phyloP scores from a whole-genome alignment of 1,139 yeast genomes.

The Candida albicans region DNA sequence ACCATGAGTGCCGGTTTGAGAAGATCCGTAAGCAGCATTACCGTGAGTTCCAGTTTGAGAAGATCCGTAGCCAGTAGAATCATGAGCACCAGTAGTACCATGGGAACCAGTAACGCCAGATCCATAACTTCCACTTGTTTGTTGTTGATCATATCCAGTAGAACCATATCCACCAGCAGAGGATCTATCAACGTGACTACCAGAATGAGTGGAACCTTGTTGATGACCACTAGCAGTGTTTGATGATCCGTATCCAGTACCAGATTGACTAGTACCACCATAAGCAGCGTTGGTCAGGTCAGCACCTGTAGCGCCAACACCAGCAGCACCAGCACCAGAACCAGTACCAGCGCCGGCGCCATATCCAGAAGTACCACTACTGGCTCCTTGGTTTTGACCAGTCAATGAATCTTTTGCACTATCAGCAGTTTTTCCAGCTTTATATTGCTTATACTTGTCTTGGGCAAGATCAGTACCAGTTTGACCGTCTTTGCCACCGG shows the following conservation, averaged over 20 bases:
- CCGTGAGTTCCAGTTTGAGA: slow-evolving; percentile 1
- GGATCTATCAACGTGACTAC: slow-evolving; percentile 8
- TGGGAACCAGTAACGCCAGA: slow-evolving; percentile 3
- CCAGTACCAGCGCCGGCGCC: neutral
- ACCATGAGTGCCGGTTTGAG: neutral
- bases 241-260: slow-evolving; percentile 3
- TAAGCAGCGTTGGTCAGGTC: slow-evolving; percentile 4
- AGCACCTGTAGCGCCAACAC: slow-evolving; percentile 6
- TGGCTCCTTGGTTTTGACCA: neutral
- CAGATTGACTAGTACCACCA: slow-evolving; percentile 4
- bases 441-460: slow-evolving; percentile 11
- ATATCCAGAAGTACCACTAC: slow-evolving; percentile 1
- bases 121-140: neutral
- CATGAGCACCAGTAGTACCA: slow-evolving; percentile 6
- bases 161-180: slow-evolving; percentile 9
- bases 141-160: neutral
- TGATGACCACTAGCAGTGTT: slow-evolving; percentile 3
- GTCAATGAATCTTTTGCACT: neutral
- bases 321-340: slow-evolving; percentile 3
- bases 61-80: slow-evolving; percentile 6
- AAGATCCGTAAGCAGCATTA: neutral
- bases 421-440: slow-evolving; percentile 1
- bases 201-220: slow-evolving; percentile 1
- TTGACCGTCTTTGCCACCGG: slow-evolving; percentile 15
- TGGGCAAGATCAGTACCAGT: slow-evolving; percentile 14